Conservation (phyloP, 169 alveolate species). For the Eimeria sp. region DNA sequence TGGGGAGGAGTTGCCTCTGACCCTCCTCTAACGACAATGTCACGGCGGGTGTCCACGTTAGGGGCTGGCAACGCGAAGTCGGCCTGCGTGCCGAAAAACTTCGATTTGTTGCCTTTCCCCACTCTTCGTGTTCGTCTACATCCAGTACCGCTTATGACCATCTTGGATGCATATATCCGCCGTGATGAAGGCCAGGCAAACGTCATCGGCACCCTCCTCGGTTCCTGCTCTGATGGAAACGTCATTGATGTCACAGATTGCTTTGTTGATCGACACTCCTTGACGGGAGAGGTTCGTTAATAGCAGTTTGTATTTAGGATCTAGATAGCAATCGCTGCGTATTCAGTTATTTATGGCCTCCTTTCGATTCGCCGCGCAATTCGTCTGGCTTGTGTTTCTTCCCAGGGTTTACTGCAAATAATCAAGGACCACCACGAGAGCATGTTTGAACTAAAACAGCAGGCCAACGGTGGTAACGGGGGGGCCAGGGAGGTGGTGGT, state of each 20-base stretch:
- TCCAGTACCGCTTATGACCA: slow-evolving; percentile 94
- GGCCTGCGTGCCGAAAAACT: slow-evolving; percentile 87
- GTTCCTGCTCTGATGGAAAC: slow-evolving; percentile 93
- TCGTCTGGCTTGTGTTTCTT: neutral
- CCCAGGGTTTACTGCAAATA: slow-evolving; percentile 94
- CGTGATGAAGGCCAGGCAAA: slow-evolving; percentile 94
- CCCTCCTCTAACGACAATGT: slow-evolving; percentile 24
- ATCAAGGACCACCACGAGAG: slow-evolving; percentile 95
- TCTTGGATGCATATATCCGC: slow-evolving; percentile 94
- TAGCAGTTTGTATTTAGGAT: neutral
- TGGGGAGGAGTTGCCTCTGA: neutral
- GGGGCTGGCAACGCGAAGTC: slow-evolving; percentile 29
- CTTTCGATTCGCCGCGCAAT: neutral
- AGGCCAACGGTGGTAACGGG: slow-evolving; percentile 93
- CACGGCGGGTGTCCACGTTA: slow-evolving; percentile 51
- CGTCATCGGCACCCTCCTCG: slow-evolving; percentile 95
- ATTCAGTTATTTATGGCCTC: neutral
- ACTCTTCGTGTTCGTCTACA: slow-evolving; percentile 92
- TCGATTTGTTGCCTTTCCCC: slow-evolving; percentile 90
- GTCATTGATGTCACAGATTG: slow-evolving; percentile 95
- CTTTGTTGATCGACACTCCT: slow-evolving; percentile 95
- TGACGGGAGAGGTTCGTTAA: slow-evolving; percentile 92
- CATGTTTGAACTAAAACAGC: slow-evolving; percentile 94
- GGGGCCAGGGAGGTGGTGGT: slow-evolving; percentile 96
- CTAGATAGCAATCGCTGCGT: too few relatives aligned